phyloP scores from a whole-genome alignment of 2,329 filamentous ascomycete genomes.

The Nemania bipapillata region DNA sequence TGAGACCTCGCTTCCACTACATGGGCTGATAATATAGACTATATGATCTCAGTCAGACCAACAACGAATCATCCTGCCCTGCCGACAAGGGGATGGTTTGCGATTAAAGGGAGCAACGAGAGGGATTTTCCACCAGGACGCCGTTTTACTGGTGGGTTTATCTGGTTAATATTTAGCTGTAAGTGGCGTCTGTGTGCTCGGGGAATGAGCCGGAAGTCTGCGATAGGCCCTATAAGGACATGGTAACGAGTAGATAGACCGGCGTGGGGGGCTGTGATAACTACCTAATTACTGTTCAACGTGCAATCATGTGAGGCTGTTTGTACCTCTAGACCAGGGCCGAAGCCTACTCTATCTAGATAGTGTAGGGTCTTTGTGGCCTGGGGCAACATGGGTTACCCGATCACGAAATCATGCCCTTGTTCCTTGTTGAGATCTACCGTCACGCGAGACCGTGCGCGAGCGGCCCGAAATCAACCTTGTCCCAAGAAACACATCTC shows the following conservation, averaged over 20 bases:
- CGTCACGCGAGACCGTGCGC: constrained; percentile 35
- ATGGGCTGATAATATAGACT: not conserved
- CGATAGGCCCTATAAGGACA: constrained; percentile 7
- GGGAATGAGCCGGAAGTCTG: constrained; percentile 33
- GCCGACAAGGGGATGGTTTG: constrained; percentile 10
- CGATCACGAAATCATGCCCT: constrained; percentile 12
- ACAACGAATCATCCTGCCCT: constrained; percentile 2
- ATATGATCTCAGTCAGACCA: not conserved
- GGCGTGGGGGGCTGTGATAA: constrained; percentile 22
- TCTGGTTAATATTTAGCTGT: constrained; percentile 9
- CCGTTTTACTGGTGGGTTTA: constrained; percentile 6
- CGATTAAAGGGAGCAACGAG: constrained; percentile 2
- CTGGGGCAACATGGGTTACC: constrained; percentile 19
- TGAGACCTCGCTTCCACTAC: not conserved
- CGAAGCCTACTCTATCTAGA: constrained; percentile 3
- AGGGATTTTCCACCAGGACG: constrained; percentile 3
- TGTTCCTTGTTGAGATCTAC: constrained; percentile 32
- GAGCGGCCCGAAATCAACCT: constrained; percentile 26
- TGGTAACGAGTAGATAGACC: constrained; percentile 4
- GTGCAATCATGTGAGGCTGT: constrained; percentile 20
- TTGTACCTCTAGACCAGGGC: constrained; percentile 18
- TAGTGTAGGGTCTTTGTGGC: constrained; percentile 8
- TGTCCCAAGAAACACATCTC: constrained; percentile 17
- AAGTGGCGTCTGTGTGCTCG: constrained; percentile 30
- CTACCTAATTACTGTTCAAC: not conserved